Conservation (phyloP, 768 basidiomycete genomes). For the Serpula lacrymans region DNA sequence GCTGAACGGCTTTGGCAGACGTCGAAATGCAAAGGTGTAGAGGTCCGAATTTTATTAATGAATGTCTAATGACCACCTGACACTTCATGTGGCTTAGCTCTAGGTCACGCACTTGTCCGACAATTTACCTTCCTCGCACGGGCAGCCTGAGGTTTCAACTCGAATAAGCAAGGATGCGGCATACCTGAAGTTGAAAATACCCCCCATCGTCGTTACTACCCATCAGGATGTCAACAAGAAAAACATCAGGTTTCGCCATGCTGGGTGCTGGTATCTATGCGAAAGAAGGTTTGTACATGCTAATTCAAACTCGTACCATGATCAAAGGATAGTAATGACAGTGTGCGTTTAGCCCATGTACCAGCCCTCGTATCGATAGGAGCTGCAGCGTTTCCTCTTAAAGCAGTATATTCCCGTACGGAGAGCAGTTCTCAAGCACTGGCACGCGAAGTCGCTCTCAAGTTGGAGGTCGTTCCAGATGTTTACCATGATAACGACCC, state of each 20-base stretch:
- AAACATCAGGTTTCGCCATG: slow-evolving; percentile 58
- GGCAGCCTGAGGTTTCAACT: too few relatives aligned
- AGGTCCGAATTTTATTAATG: too few relatives aligned
- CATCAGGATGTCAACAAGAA: slow-evolving; percentile 32
- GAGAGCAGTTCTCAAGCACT: slow-evolving; percentile 49
- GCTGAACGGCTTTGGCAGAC: too few relatives aligned
- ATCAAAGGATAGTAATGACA: not conserved
- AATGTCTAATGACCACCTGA: too few relatives aligned
- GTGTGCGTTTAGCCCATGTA: slow-evolving; percentile 53
- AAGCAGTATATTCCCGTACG: slow-evolving; percentile 76
- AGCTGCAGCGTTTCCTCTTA: slow-evolving; percentile 36
- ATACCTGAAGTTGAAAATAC: too few relatives aligned
- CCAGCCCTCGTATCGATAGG: slow-evolving; percentile 59
- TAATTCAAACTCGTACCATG: slow-evolving; percentile 7
- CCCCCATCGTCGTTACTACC: slow-evolving; percentile 9
- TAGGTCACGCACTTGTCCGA: too few relatives aligned
- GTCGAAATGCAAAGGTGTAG: too few relatives aligned
- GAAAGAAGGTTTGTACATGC: slow-evolving; percentile 49
- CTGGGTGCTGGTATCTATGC: slow-evolving; percentile 75
- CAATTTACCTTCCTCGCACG: too few relatives aligned
- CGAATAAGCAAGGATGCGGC: too few relatives aligned
- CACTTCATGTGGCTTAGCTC: too few relatives aligned
- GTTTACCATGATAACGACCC: slow-evolving; percentile 49
- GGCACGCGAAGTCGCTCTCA: slow-evolving; percentile 37
- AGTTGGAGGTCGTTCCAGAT: slow-evolving; percentile 30